Base-by-base conservation (phyloP, 1,139 yeast genomes). In the Blastobotrys elegans region DNA sequence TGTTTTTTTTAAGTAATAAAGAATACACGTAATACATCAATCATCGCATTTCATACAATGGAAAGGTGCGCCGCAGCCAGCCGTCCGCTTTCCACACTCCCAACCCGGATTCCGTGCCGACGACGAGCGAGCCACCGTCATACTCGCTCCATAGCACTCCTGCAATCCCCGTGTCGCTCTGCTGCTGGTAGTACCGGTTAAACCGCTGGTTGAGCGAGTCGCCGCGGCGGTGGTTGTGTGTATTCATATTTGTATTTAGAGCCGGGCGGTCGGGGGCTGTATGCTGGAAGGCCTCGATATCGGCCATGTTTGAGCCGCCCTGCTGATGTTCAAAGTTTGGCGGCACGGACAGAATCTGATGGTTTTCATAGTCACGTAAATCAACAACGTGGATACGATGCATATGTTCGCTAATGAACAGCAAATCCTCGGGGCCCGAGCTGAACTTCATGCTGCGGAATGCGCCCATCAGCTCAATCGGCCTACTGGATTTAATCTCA, bases 351-450 rank as follows among this genome's bases (percentile, higher is more conserved):
- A 88, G 72, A 31, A 89, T 88, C 61, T 86, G 95, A 60, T 86
- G 95, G 56, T 82, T 79, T 53, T 73, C 71, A 57, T 80, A 76
- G 58, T 82, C 79, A 50, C 96, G 74, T 40, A 88, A 73, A 63
- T 89, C 96, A 22, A 89, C 71, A 46, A 88, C 71, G 66, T 89
- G 97, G 2, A 89, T 86, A 48, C 96, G 71, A 0, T 95, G 95
- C 50, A 81, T 85, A 59, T 89, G 96, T 63, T 89, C 97, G 47
- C 86, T 77, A 1, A 89, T 72, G 47, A 85, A 79, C 56, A 89
- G 70, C 51, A 88, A 66, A 64, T 89, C 96, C 58, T 83, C 89
- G 22, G 83, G 72, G 13, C 85, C 84, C 42, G 79, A 74, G 13
- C 90, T 76, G 59, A 86, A 87, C 60, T 77, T 79, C 61, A 90